A percentile compares a stretch with the other conserved stretches of the same genome.
Conservation (phyloP, 768 basidiomycete genomes). For the Panellus pusillus region DNA sequence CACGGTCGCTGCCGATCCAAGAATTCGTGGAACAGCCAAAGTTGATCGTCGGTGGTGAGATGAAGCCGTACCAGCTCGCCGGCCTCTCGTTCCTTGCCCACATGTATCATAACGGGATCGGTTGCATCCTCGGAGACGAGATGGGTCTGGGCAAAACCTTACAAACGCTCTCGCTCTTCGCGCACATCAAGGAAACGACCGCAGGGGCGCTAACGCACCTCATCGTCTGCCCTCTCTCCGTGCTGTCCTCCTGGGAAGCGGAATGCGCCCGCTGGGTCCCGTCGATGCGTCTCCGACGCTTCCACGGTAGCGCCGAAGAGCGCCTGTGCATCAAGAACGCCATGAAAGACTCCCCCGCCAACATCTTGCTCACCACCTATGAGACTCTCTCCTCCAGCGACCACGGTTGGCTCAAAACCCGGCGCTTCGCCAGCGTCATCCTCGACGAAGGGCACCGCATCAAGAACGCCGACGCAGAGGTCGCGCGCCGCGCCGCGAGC, state of each 20-base stretch:
- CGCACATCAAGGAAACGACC: conserved; percentile 59
- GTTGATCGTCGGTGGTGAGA: conserved; percentile 52
- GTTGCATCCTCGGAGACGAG: conserved; percentile 74
- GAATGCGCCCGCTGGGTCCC: conserved; percentile 59
- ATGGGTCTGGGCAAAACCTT: conserved; percentile 63
- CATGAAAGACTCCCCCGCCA: conserved; percentile 42
- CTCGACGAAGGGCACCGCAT: conserved; percentile 73
- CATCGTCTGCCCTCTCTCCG: conserved; percentile 70
- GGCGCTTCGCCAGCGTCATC: conserved; percentile 57
- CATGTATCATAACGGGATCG: conserved; percentile 72
- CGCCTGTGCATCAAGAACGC: conserved; percentile 54
- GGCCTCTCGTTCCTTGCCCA: conserved; percentile 66
- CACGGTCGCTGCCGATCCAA: conserved; percentile 36
- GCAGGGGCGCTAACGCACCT: conserved; percentile 59
- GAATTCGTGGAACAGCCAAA: conserved; percentile 47
- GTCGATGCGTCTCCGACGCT: conserved; percentile 54
- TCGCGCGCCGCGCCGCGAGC: conserved; percentile 54
- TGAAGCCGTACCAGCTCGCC: conserved; percentile 75
- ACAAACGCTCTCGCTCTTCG: conserved; percentile 68
- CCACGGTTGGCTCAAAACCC: conserved; percentile 55
- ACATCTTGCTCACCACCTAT: conserved; percentile 72
- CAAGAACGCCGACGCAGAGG: conserved; percentile 64
- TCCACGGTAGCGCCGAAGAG: conserved; percentile 57
- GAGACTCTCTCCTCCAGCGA: conserved; percentile 60
- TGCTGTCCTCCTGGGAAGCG: conserved; percentile 59